Percentiles rank a stretch among this genome's conserved stretches.
phyloP scores from a whole-genome alignment of 768 basidiomycete species.

The Rhizopogon salebrosus region DNA sequence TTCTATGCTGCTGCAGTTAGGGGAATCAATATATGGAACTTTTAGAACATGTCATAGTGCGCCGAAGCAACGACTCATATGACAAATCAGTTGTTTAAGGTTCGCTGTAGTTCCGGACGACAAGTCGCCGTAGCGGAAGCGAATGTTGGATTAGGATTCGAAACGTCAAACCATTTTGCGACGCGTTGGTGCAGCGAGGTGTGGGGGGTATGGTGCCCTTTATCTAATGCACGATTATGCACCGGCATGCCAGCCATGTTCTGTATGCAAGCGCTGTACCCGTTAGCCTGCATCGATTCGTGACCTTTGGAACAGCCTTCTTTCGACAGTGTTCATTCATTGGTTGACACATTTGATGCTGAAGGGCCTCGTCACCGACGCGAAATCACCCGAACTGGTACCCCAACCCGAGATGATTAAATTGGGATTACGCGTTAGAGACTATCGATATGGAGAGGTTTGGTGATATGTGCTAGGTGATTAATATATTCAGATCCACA shows the following conservation, averaged over 20 bases:
- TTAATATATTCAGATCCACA: conserved; percentile 2
- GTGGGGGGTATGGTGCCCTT: conserved; percentile 14
- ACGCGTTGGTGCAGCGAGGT: conserved; percentile 29
- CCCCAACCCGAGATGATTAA: conserved; percentile 38
- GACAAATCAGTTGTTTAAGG: conserved; percentile 2
- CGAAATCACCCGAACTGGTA: conserved; percentile 11
- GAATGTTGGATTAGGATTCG: conserved; percentile 36
- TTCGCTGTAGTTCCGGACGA: conserved; percentile 37
- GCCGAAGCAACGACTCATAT: conserved; percentile 20
- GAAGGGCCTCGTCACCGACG: conserved; percentile 28
- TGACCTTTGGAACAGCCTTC: conserved; percentile 31
- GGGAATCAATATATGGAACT: no score
- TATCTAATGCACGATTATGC: background rate
- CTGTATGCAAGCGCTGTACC: background rate
- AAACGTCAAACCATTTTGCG: conserved; percentile 27
- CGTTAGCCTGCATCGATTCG: conserved; percentile 4
- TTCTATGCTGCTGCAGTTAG: no score
- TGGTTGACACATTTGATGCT: conserved; percentile 24
- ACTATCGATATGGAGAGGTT: conserved; percentile 18
- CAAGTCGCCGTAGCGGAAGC: conserved; percentile 47
- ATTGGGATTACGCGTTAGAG: conserved; percentile 16
- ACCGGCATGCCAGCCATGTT: conserved; percentile 9
- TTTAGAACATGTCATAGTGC: conserved; percentile 53
- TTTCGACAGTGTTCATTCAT: conserved; percentile 28
- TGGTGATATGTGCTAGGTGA: conserved; percentile 12